Evolutionary conservation across 805 yeast genomes (phyloP).

Genomic region (Candida verbasci): DNA sequence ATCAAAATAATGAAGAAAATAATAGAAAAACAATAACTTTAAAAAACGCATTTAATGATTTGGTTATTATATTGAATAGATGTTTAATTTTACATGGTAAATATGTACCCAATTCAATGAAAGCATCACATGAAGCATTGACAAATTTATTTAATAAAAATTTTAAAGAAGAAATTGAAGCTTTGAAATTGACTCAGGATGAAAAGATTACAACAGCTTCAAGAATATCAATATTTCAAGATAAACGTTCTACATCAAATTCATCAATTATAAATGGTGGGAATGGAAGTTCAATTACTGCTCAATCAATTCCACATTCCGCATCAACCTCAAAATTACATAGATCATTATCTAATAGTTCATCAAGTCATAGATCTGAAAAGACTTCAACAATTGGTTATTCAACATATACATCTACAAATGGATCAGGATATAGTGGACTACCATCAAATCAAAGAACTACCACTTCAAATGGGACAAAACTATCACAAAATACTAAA

Average conservation of each 20-base stretch:
- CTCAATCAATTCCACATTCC: constrained; percentile 1
- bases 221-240: constrained; percentile 5
- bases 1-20: constrained; percentile 29
- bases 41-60: constrained; percentile 57
- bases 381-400: not conserved
- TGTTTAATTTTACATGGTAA: constrained; percentile 68
- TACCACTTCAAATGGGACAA: not conserved
- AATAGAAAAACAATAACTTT: constrained; percentile 30
- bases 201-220: constrained; percentile 12
- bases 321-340: constrained; percentile 1
- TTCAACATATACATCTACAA: not conserved
- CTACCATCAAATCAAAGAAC: not conserved
- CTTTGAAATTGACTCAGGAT: constrained; percentile 25
- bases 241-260: constrained; percentile 5
- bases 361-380: too few species aligned
- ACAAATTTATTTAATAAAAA: constrained; percentile 60
- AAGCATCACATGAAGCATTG: constrained; percentile 63
- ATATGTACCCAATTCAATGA: constrained; percentile 52
- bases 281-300: not conserved
- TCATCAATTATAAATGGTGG: not conserved
- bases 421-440: constrained; percentile 1
- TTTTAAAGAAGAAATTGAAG: constrained; percentile 59
- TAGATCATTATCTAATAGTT: constrained; percentile 2
- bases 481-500: too few species aligned
- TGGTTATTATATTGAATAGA: constrained; percentile 59